phyloP scores from a whole-genome alignment of 2,329 filamentous ascomycete species.

The Pestalotiopsis sp. region DNA sequence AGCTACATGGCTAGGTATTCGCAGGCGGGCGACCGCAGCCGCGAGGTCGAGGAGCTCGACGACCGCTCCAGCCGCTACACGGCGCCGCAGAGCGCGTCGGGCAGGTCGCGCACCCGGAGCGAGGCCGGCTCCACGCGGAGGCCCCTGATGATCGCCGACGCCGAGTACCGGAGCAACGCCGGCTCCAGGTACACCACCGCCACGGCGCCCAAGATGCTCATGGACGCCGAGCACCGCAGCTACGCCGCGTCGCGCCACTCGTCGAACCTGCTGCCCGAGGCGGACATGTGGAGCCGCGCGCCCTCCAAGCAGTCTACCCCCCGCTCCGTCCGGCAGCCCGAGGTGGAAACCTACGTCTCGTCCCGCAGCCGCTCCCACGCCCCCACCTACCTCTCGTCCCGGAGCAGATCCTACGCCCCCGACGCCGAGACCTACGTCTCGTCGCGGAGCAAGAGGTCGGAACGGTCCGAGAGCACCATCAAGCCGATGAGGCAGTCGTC shows the following conservation, averaged over 20 bases:
- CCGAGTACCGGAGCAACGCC: constrained; percentile 43
- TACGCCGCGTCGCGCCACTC: constrained; percentile 27
- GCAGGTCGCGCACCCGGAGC: constrained; percentile 42
- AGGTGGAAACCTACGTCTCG: constrained; percentile 15
- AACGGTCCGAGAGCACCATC: constrained; percentile 32
- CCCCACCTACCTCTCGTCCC: constrained; percentile 18
- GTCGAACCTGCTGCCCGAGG: constrained; percentile 11
- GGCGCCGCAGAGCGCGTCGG: constrained; percentile 36
- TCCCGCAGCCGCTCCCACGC: constrained; percentile 22
- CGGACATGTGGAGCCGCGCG: constrained; percentile 12
- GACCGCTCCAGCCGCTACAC: constrained; percentile 43
- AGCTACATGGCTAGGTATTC: constrained; percentile 39
- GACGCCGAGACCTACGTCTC: constrained; percentile 50
- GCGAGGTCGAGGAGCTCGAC: constrained; percentile 40
- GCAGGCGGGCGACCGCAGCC: constrained; percentile 29
- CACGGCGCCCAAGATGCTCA: constrained; percentile 27
- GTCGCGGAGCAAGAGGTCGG: constrained; percentile 32
- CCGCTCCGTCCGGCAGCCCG: constrained; percentile 12
- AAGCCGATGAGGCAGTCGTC: constrained; percentile 21
- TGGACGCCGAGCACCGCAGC: constrained; percentile 28
- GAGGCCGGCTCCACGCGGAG: constrained; percentile 37
- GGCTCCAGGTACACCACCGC: constrained; percentile 35
- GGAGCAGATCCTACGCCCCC: constrained; percentile 24
- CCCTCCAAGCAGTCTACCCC: constrained; percentile 11
- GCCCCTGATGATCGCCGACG: constrained; percentile 42